Evolutionary conservation across 257 asterid species (phyloP).

Genomic region (Gentiana dahurica): DNA sequence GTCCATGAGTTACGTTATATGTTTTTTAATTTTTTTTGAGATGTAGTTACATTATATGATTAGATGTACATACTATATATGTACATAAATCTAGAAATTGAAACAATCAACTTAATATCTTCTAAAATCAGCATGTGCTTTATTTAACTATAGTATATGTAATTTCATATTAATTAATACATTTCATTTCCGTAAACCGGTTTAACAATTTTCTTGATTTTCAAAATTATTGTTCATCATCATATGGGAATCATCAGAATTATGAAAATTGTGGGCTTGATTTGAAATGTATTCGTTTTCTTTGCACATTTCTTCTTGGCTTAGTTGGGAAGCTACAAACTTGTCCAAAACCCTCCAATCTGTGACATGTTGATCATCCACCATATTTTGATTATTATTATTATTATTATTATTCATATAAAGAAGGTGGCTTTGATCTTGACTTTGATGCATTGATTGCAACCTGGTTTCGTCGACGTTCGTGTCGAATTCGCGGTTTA

Average conservation of each 20-base stretch:
- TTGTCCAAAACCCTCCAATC: slow-evolving; percentile 88
- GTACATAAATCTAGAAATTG: too few relatives aligned
- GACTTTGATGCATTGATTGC: slow-evolving; percentile 16
- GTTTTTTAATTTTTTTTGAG: background rate
- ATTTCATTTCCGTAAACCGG: slow-evolving; percentile 43
- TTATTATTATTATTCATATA: slow-evolving; percentile 12
- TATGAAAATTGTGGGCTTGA: slow-evolving; percentile 13
- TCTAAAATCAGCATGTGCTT: background rate
- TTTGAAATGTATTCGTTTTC: slow-evolving; percentile 23
- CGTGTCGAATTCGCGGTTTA: slow-evolving; percentile 17
- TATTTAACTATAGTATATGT: background rate
- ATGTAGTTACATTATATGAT: too few relatives aligned
- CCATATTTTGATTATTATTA: slow-evolving; percentile 8
- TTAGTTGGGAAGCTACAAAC: slow-evolving; percentile 82
- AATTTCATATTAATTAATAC: background rate
- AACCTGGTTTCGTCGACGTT: slow-evolving; percentile 13
- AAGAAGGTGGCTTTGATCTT: slow-evolving; percentile 30
- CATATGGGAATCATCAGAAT: slow-evolving; percentile 17
- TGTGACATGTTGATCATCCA: slow-evolving; percentile 27
- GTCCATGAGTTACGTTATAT: background rate
- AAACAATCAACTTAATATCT: slow-evolving; percentile 9
- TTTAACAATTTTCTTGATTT: slow-evolving; percentile 35
- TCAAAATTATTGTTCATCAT: slow-evolving; percentile 22
- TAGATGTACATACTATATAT: too few relatives aligned
- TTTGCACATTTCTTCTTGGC: slow-evolving; percentile 47